Evolutionary conservation across 768 basidiomycete species (phyloP).

Genomic region (Polyporus arcularius): DNA sequence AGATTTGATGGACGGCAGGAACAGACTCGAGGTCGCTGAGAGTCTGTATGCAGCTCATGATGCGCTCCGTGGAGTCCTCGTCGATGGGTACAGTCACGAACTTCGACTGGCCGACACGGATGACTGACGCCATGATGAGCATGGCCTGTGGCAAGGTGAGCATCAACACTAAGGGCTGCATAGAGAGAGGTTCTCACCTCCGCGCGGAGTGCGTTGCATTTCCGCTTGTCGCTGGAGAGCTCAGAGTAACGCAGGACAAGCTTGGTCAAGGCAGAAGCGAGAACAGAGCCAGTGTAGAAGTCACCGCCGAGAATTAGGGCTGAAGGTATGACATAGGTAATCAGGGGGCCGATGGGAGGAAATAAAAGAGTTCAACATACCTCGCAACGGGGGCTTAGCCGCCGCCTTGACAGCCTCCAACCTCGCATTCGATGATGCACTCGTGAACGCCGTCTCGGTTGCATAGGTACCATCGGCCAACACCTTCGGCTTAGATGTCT

Average conservation of each 20-base stretch:
- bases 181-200: slow-evolving; percentile 53
- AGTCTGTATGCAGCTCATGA: slow-evolving; percentile 94
- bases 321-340: slow-evolving; percentile 23
- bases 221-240: slow-evolving; percentile 48
- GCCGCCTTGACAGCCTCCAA: slow-evolving; percentile 85
- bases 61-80: slow-evolving; percentile 95
- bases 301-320: slow-evolving; percentile 92
- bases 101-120: slow-evolving; percentile 96
- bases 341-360: background rate
- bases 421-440: slow-evolving; percentile 56
- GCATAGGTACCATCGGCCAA: slow-evolving; percentile 98
- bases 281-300: slow-evolving; percentile 92
- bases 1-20: slow-evolving; percentile 63
- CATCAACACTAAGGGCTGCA: background rate
- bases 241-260: slow-evolving; percentile 76
- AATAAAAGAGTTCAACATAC: slow-evolving; percentile 39
- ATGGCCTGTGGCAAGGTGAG: slow-evolving; percentile 59
- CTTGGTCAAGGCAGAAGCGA: slow-evolving; percentile 90
- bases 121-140: slow-evolving; percentile 96
- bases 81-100: slow-evolving; percentile 95
- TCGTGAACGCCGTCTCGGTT: slow-evolving; percentile 89
- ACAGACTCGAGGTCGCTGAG: slow-evolving; percentile 74
- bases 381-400: slow-evolving; percentile 86
- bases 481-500: slow-evolving; percentile 67
- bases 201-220: slow-evolving; percentile 76